Percentiles rank a stretch among this genome's conserved stretches.
Evolutionary conservation across 2,329 filamentous ascomycete genomes (phyloP).

Genomic region (Didymella arachidicola): DNA sequence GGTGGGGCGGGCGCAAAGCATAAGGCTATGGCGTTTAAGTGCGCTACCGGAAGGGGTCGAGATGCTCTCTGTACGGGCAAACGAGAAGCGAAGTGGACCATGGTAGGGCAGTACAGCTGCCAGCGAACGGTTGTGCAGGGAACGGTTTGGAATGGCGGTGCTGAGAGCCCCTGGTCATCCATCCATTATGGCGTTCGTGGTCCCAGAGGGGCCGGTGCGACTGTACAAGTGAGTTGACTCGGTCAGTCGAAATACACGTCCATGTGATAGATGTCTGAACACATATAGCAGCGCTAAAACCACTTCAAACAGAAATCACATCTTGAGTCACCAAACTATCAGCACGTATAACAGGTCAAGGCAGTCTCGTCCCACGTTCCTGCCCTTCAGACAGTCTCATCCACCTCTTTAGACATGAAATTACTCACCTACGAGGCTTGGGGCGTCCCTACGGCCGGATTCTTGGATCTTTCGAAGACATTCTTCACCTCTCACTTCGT

Average conservation of each 20-base stretch:
- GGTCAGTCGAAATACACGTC: background rate
- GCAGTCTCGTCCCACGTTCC: background rate
- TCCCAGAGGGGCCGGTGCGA: background rate
- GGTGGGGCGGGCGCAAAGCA: constrained; percentile 9
- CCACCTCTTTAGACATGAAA: constrained; percentile 19
- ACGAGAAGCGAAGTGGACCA: background rate
- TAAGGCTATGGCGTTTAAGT: constrained; percentile 9
- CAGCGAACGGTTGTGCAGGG: constrained; percentile 1
- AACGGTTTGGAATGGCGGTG: constrained; percentile 6
- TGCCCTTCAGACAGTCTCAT: background rate
- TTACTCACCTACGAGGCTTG: constrained; percentile 31
- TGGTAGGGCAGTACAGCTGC: constrained; percentile 1
- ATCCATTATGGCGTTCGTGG: constrained; percentile 2
- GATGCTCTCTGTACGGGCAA: constrained; percentile 1
- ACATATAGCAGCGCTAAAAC: constrained; percentile 7
- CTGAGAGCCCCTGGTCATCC: constrained; percentile 1
- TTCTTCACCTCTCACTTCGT: constrained; percentile 84
- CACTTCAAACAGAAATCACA: background rate
- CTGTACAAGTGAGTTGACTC: background rate
- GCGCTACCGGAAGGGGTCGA: constrained; percentile 3
- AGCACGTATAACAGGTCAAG: background rate
- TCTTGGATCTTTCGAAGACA: constrained; percentile 61
- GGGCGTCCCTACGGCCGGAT: constrained; percentile 32
- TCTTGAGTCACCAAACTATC: background rate
- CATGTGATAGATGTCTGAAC: constrained; percentile 2